Base-by-base conservation (phyloP, 2,329 filamentous ascomycete genomes). In the Aspergillus hortae region DNA sequence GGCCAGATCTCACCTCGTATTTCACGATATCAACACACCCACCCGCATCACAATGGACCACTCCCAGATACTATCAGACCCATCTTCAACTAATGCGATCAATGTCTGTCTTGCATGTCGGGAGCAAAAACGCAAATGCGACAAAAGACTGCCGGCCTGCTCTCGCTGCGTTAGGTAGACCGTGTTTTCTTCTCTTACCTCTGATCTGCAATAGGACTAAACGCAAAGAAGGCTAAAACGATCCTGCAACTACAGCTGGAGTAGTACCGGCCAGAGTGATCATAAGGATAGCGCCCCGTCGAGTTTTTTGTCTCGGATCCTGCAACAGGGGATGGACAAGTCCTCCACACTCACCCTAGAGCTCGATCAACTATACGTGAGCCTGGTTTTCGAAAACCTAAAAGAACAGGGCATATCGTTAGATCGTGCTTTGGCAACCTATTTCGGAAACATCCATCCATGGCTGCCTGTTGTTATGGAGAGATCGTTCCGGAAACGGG, bases 371-470 rank as follows among this genome's bases (percentile, higher is more conserved):
- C 19, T 42, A 38, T 38, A n/a, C 15, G 17, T 42, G n/a, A 21
- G 12, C 6, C 4, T 42, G n/a, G 40, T 23, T 6, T 17, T 42
- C 4, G 10, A 42, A 42, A 42, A 17, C 6, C 15, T 42, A 12
- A 17, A n/a, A 6, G 17, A 42, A 12, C 40, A 42, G 11, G 11
- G 40, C 9, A 6, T 42, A 12, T 21, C 40, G 10, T 2, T 42
- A 6, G n/a, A 42, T 23, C 40, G 4, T 5, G 19, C 40, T 5
- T 21, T 47, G 1, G 17, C 21, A 0, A 30, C 25, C 3, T 54
- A 54, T 27, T 54, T 51, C 21, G 17, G 4, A 4, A 14, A 48
- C 14, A 54, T 54, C 23, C 52, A 54, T 30, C 48, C 48, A 3
- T 54, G 52, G 52, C 30, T 54, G 6, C 38, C 52, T 1, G 38